Conservation (phyloP, 495 filamentous ascomycete genomes). For the Penicillium lagena region DNA sequence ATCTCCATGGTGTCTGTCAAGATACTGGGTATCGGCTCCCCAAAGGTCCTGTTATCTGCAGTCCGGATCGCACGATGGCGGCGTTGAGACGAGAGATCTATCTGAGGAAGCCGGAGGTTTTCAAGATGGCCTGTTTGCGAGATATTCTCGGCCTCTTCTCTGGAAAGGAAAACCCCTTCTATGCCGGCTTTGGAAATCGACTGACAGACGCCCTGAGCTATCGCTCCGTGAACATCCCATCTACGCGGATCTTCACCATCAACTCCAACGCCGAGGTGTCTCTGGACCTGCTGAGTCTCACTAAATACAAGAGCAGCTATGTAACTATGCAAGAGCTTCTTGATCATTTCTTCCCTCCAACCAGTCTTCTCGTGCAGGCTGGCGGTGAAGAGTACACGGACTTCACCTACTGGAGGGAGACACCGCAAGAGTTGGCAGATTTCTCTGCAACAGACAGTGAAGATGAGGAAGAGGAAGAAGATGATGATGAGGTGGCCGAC, state of each 20-base stretch:
- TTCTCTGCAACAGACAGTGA: conserved; percentile 73
- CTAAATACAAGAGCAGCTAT: conserved; percentile 94
- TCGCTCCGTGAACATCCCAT: conserved; percentile 89
- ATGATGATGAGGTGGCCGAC: conserved; percentile 33
- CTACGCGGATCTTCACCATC: conserved; percentile 94
- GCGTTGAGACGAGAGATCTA: conserved; percentile 92
- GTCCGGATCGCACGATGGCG: conserved; percentile 93
- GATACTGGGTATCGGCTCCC: conserved; percentile 74
- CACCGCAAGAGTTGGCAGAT: conserved; percentile 65
- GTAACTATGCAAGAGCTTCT: conserved; percentile 93
- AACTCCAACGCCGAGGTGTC: conserved; percentile 96
- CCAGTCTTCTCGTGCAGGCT: conserved; percentile 65
- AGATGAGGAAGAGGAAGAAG: conserved; percentile 40
- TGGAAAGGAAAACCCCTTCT: conserved; percentile 77
- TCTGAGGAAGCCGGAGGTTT: conserved; percentile 92
- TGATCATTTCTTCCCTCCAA: conserved; percentile 93
- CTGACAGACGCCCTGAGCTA: conserved; percentile 96
- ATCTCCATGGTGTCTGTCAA: conserved; percentile 84
- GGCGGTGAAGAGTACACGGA: conserved; percentile 85
- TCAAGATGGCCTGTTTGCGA: conserved; percentile 97
- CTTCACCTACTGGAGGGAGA: conserved; percentile 82
- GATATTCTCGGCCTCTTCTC: conserved; percentile 88
- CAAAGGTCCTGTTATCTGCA: conserved; percentile 87
- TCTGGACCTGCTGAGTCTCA: conserved; percentile 83
- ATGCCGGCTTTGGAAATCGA: conserved; percentile 94